A percentile compares a stretch with the other conserved stretches of the same genome.
Conservation (phyloP, 1,139 yeast species). For the Maudiozyma humilis region DNA sequence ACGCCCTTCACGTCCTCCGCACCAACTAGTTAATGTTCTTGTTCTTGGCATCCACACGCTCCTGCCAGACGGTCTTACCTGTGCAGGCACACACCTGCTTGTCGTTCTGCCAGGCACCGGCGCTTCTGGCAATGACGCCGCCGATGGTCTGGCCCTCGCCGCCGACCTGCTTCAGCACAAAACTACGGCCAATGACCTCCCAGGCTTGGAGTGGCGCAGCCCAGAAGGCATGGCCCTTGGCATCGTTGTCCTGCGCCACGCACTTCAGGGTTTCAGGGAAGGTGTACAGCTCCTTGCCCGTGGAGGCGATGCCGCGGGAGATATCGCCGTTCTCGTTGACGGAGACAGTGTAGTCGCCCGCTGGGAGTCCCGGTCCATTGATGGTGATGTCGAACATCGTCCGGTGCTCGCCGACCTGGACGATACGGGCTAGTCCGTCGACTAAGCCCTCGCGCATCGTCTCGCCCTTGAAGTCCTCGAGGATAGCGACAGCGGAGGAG, state of each 20-base stretch:
- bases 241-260: conserved; percentile 30
- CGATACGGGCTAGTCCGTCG: conserved; percentile 80
- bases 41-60: conserved; percentile 58
- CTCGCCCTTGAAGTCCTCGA: conserved; percentile 52
- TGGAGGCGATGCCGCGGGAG: conserved; percentile 60
- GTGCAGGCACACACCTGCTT: conserved; percentile 90
- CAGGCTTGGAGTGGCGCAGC: conserved; percentile 49
- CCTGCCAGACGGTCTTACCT: conserved; percentile 96
- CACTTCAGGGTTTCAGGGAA: conserved; percentile 36
- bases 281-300: conserved; percentile 47
- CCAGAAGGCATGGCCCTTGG: conserved; percentile 53
- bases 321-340: conserved; percentile 69
- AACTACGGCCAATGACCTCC: conserved; percentile 73
- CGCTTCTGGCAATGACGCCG: conserved; percentile 93
- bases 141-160: conserved; percentile 40
- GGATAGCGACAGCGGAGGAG: conserved; percentile 84
- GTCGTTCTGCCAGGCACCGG: conserved; percentile 95
- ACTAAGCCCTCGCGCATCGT: conserved; percentile 35
- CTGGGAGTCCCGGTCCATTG: conserved; percentile 48
- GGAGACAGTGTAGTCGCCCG: conserved; percentile 62
- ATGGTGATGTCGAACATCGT: conserved; percentile 70
- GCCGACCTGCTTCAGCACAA: conserved; percentile 46
- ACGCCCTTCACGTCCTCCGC: neutral
- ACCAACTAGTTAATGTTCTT: conserved; percentile 14
- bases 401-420: conserved; percentile 46